Evolutionary conservation across 495 filamentous ascomycete species (phyloP).

Genomic region (Cetradonia linearis): DNA sequence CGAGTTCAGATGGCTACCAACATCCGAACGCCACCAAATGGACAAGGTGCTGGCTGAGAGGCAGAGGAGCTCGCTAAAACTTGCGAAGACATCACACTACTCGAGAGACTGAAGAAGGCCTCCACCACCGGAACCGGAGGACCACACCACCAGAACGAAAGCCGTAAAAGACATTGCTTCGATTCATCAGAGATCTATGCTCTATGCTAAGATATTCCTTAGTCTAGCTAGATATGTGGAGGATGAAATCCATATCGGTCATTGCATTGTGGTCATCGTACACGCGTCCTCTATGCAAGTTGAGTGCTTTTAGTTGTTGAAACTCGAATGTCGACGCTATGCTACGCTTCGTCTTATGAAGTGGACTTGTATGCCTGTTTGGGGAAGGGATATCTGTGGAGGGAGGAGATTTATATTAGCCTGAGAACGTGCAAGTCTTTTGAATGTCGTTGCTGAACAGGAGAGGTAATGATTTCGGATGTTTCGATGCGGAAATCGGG

Average conservation of each 20-base stretch:
- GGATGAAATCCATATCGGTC: constrained; percentile 22
- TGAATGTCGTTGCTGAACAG: background rate
- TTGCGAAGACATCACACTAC: background rate
- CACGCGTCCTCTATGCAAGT: constrained; percentile 15
- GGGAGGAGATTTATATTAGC: constrained; percentile 4
- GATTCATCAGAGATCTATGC: constrained; percentile 6
- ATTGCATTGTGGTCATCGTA: constrained; percentile 9
- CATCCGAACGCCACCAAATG: constrained; percentile 34
- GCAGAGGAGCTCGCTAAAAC: background rate
- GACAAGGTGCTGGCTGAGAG: constrained; percentile 38
- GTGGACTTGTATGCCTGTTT: constrained; percentile 60
- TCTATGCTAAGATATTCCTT: constrained; percentile 3
- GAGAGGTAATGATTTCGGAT: background rate
- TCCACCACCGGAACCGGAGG: background rate
- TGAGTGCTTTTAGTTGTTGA: constrained; percentile 28
- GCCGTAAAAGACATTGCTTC: constrained; percentile 9
- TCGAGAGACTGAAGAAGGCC: constrained; percentile 14
- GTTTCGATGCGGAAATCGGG: background rate
- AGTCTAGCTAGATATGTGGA: constrained; percentile 17
- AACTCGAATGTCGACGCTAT: constrained; percentile 24
- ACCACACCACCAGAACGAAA: background rate
- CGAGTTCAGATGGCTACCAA: background rate
- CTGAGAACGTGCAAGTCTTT: constrained; percentile 9
- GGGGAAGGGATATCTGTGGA: constrained; percentile 64
- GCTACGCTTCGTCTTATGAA: constrained; percentile 4